A percentile compares a stretch with the other conserved stretches of the same genome.
These are phyloP conservation scores for Populus nigra DNA, from an alignment of 345 rosid species.

Conservation along the genomic window DNA sequence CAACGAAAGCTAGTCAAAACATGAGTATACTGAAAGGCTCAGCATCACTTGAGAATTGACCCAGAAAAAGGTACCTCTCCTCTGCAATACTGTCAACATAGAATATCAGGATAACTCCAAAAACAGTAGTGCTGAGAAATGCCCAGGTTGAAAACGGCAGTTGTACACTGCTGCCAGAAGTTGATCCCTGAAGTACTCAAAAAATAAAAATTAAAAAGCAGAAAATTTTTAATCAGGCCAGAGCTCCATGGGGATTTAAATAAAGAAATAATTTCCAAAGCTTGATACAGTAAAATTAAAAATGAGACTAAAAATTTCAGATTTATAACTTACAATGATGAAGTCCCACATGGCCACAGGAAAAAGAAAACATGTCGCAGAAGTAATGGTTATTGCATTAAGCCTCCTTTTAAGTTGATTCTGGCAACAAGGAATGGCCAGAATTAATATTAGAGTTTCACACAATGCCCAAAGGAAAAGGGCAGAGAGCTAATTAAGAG, in stretches of 20 bases:
- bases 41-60: conserved; percentile 2
- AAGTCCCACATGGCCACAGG: conserved; percentile 99
- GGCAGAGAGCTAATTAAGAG: neutral
- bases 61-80: conserved; percentile 62
- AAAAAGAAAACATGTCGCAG: conserved; percentile 87
- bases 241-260: conserved; percentile 1
- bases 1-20: neutral
- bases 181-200: conserved; percentile 64
- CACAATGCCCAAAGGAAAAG: no score
- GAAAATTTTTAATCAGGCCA: conserved; percentile 20
- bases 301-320: neutral
- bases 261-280: conserved; percentile 3
- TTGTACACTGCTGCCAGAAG: conserved; percentile 42
- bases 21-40: conserved; percentile 4
- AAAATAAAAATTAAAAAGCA: neutral
- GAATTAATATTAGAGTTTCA: neutral
- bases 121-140: conserved; percentile 68
- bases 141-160: conserved; percentile 93
- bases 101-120: conserved; percentile 82
- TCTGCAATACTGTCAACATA: conserved; percentile 86
- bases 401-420: conserved; percentile 89
- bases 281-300: neutral
- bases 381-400: conserved; percentile 79
- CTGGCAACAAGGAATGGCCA: conserved; percentile 34
- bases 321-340: conserved; percentile 59